Percentiles rank a stretch among this genome's conserved stretches.
These are phyloP conservation scores for Ramalina intermedia DNA, from an alignment of 495 filamentous ascomycete species.

Conservation along the genomic window DNA sequence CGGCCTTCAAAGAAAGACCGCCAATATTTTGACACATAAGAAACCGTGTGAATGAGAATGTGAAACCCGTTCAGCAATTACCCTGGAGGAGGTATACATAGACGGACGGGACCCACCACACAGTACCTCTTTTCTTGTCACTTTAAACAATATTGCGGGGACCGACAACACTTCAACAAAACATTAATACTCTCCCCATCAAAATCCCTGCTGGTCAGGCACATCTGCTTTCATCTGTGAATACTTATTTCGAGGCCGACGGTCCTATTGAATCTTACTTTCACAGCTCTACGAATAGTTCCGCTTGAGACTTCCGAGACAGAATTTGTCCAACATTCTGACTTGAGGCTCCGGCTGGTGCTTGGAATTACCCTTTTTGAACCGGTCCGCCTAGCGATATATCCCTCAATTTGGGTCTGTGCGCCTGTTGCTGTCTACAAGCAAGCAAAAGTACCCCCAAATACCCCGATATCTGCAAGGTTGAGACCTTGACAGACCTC, in stretches of 20 bases:
- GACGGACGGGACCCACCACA: conserved; percentile 1
- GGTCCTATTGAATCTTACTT: too few relatives aligned
- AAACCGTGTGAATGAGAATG: background rate
- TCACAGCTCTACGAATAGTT: too few relatives aligned
- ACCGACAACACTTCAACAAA: background rate
- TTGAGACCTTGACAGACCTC: background rate
- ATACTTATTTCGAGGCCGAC: background rate
- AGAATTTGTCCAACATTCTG: too few relatives aligned
- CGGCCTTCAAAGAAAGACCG: background rate
- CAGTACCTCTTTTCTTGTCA: conserved; percentile 2
- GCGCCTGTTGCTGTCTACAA: too few relatives aligned
- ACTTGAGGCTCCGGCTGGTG: too few relatives aligned
- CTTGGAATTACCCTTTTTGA: too few relatives aligned
- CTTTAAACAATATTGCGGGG: background rate
- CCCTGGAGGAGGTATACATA: conserved; percentile 1
- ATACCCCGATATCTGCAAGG: too few relatives aligned
- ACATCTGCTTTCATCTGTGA: background rate
- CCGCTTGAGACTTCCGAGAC: too few relatives aligned
- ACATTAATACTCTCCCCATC: background rate
- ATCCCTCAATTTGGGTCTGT: too few relatives aligned
- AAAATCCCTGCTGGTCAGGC: conserved; percentile 7
- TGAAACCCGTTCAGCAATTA: background rate
- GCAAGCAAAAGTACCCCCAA: too few relatives aligned
- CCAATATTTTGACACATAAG: conserved; percentile 3
- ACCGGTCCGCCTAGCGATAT: too few relatives aligned